phyloP scores from a whole-genome alignment of 2,329 filamentous ascomycete genomes.

The Arachnopeziza araneosa region DNA sequence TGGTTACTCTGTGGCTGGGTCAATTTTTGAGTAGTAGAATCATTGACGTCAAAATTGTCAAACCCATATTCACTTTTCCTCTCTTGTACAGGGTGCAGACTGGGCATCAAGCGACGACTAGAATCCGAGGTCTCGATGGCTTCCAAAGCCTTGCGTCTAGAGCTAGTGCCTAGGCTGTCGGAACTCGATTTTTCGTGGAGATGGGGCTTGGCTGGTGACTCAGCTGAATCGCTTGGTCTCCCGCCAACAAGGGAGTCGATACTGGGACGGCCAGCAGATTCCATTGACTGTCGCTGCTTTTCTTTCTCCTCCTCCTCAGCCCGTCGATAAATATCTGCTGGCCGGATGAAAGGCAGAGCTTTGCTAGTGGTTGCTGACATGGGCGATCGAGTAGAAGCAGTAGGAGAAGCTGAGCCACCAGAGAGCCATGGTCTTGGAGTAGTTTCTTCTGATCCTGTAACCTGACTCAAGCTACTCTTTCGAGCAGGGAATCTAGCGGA shows the following conservation, averaged over 20 bases:
- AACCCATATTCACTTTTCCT: constrained; percentile 54
- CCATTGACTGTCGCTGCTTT: constrained; percentile 56
- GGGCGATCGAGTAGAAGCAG: constrained; percentile 29
- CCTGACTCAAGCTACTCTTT: constrained; percentile 55
- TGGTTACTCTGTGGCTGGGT: constrained; percentile 1
- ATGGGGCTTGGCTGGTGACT: constrained; percentile 19
- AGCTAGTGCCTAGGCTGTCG: constrained; percentile 16
- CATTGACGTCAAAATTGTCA: constrained; percentile 35
- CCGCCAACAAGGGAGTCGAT: constrained; percentile 43
- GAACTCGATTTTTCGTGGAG: constrained; percentile 21
- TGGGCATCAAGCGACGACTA: constrained; percentile 35
- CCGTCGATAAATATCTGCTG: constrained; percentile 72
- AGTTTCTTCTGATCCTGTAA: constrained; percentile 28
- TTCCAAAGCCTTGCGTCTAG: constrained; percentile 17
- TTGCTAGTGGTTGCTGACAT: constrained; percentile 36
- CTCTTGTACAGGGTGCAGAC: constrained; percentile 50
- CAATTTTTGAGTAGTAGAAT: constrained; percentile 3
- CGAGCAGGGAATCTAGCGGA: constrained; percentile 49
- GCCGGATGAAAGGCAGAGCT: constrained; percentile 59
- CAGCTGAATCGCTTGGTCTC: constrained; percentile 22
- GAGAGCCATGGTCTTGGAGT: constrained; percentile 30
- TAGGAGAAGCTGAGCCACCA: constrained; percentile 35
- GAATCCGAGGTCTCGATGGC: constrained; percentile 33
- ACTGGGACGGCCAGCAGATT: constrained; percentile 48
- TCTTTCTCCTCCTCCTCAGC: constrained; percentile 60